phyloP scores from a whole-genome alignment of 768 basidiomycete genomes.

The Boletus rufocinnamomeus region DNA sequence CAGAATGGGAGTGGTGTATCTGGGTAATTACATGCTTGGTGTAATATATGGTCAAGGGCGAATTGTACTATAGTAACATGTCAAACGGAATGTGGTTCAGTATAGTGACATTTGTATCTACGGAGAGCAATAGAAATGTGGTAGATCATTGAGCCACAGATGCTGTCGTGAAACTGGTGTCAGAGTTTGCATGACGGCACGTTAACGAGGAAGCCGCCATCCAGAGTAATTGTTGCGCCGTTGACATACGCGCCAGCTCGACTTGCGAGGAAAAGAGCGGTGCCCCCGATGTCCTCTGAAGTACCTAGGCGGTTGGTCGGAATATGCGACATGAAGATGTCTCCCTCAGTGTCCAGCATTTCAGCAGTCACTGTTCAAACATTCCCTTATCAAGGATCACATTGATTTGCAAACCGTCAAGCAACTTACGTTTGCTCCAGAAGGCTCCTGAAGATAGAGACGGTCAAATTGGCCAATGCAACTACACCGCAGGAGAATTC shows the following conservation, averaged over 20 bases:
- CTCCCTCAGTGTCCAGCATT: constrained; percentile 48
- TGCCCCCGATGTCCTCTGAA: constrained; percentile 64
- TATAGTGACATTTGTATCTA: too few species aligned
- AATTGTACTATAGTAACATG: not conserved
- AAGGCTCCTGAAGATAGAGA: constrained; percentile 35
- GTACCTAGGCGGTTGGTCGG: constrained; percentile 59
- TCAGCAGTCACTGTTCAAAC: constrained; percentile 51
- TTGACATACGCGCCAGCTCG: constrained; percentile 64
- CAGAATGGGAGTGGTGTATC: constrained; percentile 3
- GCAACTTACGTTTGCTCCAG: constrained; percentile 42
- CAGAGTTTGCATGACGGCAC: constrained; percentile 39
- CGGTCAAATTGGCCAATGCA: not conserved
- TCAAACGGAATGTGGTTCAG: not conserved
- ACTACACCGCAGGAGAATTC: not conserved
- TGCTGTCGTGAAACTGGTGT: not conserved
- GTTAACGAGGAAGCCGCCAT: constrained; percentile 56
- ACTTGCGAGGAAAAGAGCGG: constrained; percentile 61
- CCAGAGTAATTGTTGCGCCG: constrained; percentile 61
- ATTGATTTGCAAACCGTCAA: not conserved
- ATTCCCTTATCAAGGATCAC: constrained; percentile 3
- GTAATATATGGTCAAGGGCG: constrained; percentile 8
- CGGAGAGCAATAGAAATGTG: too few species aligned
- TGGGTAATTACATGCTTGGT: constrained; percentile 2
- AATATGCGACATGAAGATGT: constrained; percentile 43
- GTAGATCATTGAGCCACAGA: too few species aligned